Percentiles rank a stretch among this genome's conserved stretches.
Evolutionary conservation across 768 basidiomycete genomes (phyloP).

Genomic region (Exidia glandulosa): DNA sequence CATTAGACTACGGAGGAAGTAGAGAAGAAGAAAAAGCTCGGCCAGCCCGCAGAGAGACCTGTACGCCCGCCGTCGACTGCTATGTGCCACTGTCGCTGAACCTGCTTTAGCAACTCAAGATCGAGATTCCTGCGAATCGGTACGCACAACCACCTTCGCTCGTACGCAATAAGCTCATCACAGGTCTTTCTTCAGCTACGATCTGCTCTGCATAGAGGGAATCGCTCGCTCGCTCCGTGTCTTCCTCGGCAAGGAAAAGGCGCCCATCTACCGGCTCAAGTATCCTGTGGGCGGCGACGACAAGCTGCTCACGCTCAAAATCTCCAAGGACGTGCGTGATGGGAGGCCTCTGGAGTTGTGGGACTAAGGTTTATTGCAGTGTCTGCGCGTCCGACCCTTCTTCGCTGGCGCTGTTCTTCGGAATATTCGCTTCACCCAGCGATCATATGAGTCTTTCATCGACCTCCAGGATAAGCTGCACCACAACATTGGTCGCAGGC

Average conservation of each 20-base stretch:
- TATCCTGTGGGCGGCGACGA: constrained; percentile 59
- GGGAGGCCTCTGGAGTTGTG: background rate
- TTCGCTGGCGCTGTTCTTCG: constrained; percentile 88
- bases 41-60: constrained; percentile 74
- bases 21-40: constrained; percentile 69
- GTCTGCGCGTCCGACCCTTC: constrained; percentile 72
- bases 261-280: constrained; percentile 66
- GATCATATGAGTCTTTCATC: constrained; percentile 92
- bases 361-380: constrained; percentile 31
- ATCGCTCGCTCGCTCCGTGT: constrained; percentile 76
- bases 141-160: constrained; percentile 14
- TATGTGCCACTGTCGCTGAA: constrained; percentile 5
- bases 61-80: constrained; percentile 29
- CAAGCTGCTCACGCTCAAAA: constrained; percentile 51
- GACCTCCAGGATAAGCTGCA: constrained; percentile 99
- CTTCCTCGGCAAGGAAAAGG: constrained; percentile 59
- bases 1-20: constrained; percentile 80
- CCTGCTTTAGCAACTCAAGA: constrained; percentile 71
- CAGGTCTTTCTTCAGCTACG: constrained; percentile 52
- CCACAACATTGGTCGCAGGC: constrained; percentile 82
- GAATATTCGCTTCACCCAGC: constrained; percentile 76
- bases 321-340: constrained; percentile 58
- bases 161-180: constrained; percentile 1
- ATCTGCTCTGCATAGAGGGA: constrained; percentile 94
- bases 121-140: constrained; percentile 98